A percentile compares a stretch with the other conserved stretches of the same genome.
These are phyloP conservation scores for Thalassiosira ordinaria DNA, from an alignment of 352 stramenopile genomes.

Conservation along the genomic window DNA sequence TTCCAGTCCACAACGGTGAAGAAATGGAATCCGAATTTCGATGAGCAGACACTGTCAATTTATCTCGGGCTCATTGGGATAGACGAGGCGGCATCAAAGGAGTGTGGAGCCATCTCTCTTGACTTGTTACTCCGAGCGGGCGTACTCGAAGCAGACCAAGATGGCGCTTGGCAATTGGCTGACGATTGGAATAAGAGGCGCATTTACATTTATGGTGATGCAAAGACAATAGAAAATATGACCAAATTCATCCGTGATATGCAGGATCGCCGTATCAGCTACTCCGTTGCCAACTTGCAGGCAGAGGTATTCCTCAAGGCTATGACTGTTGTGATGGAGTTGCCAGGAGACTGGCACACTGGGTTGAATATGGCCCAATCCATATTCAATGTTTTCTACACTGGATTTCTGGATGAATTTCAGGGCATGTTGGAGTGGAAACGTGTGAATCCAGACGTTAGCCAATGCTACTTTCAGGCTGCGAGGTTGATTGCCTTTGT, in stretches of 20 bases:
- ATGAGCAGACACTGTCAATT: not conserved
- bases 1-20: constrained; percentile 4
- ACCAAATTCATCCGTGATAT: constrained; percentile 7
- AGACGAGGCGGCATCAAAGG: not conserved
- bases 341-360: constrained; percentile 16
- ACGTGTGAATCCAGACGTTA: not conserved
- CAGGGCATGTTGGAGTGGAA: not conserved
- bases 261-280: not conserved
- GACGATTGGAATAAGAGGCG: not conserved
- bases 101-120: not conserved
- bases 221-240: constrained; percentile 14
- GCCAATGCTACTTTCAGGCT: constrained; percentile 11
- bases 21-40: constrained; percentile 7
- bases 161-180: not conserved
- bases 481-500: constrained; percentile 11
- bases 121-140: not conserved
- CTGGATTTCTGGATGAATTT: constrained; percentile 1
- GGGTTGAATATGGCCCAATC: not conserved
- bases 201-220: constrained; percentile 7
- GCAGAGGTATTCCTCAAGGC: constrained; percentile 1
- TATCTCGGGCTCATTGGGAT: constrained; percentile 11
- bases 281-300: not conserved
- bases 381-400: not conserved
- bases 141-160: not conserved
- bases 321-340: not conserved